Conservation (phyloP, 441 rosid genomes). For the Raphanus hybrid region DNA sequence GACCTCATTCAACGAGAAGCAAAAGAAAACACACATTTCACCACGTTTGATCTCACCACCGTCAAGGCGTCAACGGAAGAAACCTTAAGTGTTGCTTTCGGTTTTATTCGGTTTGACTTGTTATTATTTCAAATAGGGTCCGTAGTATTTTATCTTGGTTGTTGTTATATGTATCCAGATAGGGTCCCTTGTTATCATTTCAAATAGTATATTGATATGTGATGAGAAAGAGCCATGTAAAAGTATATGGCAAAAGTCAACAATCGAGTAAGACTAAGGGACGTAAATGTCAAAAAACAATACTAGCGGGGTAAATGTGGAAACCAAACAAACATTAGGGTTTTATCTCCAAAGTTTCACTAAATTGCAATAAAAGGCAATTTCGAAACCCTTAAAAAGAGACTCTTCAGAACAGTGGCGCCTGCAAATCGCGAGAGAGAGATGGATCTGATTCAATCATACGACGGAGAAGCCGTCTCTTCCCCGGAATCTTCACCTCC, state of each 20-base stretch:
- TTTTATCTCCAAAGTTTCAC: not conserved
- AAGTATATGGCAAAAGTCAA: not conserved
- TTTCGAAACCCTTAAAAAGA: constrained; percentile 4
- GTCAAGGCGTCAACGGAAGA: not conserved
- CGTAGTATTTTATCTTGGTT: not conserved
- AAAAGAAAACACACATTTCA: too few species aligned
- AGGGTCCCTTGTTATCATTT: too few species aligned
- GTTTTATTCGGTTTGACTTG: not conserved
- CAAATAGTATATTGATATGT: too few species aligned
- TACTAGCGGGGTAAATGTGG: constrained; percentile 1
- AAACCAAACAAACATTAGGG: constrained; percentile 11
- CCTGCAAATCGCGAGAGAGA: constrained; percentile 6
- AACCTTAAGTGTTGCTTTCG: not conserved
- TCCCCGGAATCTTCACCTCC: constrained; percentile 92
- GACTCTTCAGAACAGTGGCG: not conserved
- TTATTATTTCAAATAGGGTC: not conserved
- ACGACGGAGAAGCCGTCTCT: constrained; percentile 32
- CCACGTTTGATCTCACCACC: not conserved
- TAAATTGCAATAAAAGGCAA: not conserved
- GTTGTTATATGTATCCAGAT: not conserved
- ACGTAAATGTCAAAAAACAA: not conserved
- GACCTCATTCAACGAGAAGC: too few species aligned
- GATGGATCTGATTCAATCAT: constrained; percentile 47
- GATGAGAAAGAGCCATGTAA: too few species aligned
- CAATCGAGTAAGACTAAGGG: not conserved